Conservation (phyloP, 2,329 filamentous ascomycete species). For the Cordyceps cateniannulata region DNA sequence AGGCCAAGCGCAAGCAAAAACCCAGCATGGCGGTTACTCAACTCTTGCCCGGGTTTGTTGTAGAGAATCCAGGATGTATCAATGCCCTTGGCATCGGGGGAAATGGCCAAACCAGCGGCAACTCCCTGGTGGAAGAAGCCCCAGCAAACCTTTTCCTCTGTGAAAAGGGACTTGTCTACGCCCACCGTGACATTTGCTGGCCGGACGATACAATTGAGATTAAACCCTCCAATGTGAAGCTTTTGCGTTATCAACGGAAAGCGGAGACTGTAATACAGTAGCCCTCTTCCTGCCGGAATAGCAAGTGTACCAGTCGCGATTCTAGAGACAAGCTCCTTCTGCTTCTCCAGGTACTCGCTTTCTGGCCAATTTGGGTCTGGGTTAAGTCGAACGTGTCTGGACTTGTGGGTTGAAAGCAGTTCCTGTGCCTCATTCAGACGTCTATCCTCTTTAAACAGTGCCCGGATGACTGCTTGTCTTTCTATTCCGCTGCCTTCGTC, state of each 20-base stretch:
- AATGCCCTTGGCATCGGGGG: slow-evolving; percentile 82
- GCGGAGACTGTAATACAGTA: slow-evolving; percentile 82
- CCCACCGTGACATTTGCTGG: slow-evolving; percentile 87
- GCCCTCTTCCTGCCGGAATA: slow-evolving; percentile 77
- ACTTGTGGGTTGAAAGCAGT: slow-evolving; percentile 77
- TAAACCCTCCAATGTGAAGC: slow-evolving; percentile 84
- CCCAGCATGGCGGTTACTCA: slow-evolving; percentile 93
- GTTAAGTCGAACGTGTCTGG: slow-evolving; percentile 71
- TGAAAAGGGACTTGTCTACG: slow-evolving; percentile 81
- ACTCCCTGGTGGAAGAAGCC: slow-evolving; percentile 97
- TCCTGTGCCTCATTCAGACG: slow-evolving; percentile 79
- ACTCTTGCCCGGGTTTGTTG: slow-evolving; percentile 81
- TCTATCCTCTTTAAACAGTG: slow-evolving; percentile 88
- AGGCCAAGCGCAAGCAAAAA: slow-evolving; percentile 86
- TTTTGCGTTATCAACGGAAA: slow-evolving; percentile 89
- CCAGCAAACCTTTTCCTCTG: slow-evolving; percentile 96
- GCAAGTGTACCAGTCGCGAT: slow-evolving; percentile 84
- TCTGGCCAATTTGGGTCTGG: slow-evolving; percentile 75
- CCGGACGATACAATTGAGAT: slow-evolving; percentile 83
- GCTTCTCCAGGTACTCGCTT: slow-evolving; percentile 80
- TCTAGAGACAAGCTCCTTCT: slow-evolving; percentile 83
- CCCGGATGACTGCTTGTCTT: slow-evolving; percentile 71
- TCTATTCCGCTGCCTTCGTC: slow-evolving; percentile 81
- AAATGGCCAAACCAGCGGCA: slow-evolving; percentile 86
- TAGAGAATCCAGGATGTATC: slow-evolving; percentile 99